Conservation (phyloP, 1,139 yeast genomes). For the Zygosaccharomyces sapae region DNA sequence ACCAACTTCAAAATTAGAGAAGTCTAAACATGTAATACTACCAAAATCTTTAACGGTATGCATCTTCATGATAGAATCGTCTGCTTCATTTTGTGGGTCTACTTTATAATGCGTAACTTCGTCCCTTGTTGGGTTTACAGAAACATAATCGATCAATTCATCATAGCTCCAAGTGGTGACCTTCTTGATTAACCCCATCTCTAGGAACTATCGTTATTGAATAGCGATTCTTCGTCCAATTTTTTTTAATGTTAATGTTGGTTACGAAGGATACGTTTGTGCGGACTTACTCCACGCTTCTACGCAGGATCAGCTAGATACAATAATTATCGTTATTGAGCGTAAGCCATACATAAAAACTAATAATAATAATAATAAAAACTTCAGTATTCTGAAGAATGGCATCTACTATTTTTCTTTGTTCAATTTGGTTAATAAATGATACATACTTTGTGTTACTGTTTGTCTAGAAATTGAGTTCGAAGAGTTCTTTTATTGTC, state of each 20-base stretch:
- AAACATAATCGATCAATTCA: constrained; percentile 32
- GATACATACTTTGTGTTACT: not conserved
- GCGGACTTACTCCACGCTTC: not conserved
- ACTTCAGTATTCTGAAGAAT: too few species aligned
- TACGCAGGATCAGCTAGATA: too few species aligned
- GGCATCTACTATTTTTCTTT: too few species aligned
- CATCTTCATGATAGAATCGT: constrained; percentile 45
- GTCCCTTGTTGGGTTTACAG: constrained; percentile 38
- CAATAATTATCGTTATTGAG: too few species aligned
- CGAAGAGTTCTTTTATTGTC: constrained; percentile 17
- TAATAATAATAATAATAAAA: not conserved
- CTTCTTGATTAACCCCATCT: constrained; percentile 34
- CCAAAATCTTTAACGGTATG: constrained; percentile 62
- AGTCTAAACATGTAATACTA: constrained; percentile 66
- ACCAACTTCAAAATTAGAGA: constrained; percentile 55
- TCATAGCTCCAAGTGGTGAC: constrained; percentile 34
- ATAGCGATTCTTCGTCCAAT: too few species aligned
- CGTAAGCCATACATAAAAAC: not conserved
- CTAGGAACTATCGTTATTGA: not conserved
- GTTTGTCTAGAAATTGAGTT: constrained; percentile 4
- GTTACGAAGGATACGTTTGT: not conserved
- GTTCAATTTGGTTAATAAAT: too few species aligned
- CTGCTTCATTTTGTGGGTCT: constrained; percentile 37
- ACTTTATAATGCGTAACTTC: constrained; percentile 37
- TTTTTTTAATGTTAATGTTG: not conserved